Evolutionary conservation across 169 alveolate genomes (phyloP), one percentile per base, ranked within the genome.

Genomic region (Besnoitia besnoiti): DNA sequence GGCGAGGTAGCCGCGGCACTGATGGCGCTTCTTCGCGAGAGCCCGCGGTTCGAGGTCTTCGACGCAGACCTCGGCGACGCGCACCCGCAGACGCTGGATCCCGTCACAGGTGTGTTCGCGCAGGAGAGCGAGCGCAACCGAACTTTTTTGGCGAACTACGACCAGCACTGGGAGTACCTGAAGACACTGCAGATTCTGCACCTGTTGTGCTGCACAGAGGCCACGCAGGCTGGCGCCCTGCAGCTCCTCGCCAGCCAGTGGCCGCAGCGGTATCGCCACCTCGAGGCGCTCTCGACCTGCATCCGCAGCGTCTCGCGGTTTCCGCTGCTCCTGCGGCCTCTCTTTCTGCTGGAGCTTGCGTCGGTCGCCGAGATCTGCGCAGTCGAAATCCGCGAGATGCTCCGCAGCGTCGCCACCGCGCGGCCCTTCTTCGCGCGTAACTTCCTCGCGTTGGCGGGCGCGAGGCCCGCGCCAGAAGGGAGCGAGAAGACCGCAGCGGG

Each of bases 251-350:
- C 67, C 30, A 16, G 51, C 35, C 55, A 42, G 19, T 90, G 93
- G 93, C 90, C 90, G 8, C 85, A 59, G 85, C 67, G 93, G n/a
- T 90, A 90, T 39, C 90, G 84, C 67, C 77, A 73, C 75, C 42
- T 90, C 21, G 93, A 90, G 90, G 89, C 59, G 73, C 93, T 51
- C 85, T 51, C 85, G 76, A 67, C 51, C 85, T 85, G 59, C 42
- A 44, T 49, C 12, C 62, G 90, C 2, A 39, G 47, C 12, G 85
- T 90, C 3, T 8, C 47, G 46, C 12, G 24, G 7, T 35, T 73
- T 8, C 93, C 93, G 39, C 85, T 80, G 67, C 85, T 90, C 67
- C 84, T 80, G 85, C 93, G 93, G 44, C 93, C 93, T 40, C 93
- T 87, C 61, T 85, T 90, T 85, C 93, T 90, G 73, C 93, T 79